A percentile compares a stretch with the other conserved stretches of the same genome.
phyloP scores from a whole-genome alignment of 2,329 filamentous ascomycete genomes.

The Gliomastix tumulicola region DNA sequence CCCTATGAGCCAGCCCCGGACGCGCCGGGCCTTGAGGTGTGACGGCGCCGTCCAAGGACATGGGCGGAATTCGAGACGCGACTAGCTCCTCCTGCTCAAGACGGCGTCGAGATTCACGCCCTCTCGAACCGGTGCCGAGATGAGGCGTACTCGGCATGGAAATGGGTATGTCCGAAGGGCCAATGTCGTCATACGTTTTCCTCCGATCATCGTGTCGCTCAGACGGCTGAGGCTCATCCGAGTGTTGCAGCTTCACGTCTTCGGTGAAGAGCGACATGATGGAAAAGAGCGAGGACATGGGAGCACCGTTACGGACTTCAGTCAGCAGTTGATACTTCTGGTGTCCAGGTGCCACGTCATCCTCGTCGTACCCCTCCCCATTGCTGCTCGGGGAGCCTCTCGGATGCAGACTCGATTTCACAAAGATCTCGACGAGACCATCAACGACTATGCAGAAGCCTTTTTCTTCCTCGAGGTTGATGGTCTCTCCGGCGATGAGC shows the following conservation, averaged over 20 bases:
- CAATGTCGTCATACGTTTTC: constrained; percentile 3
- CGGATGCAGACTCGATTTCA: constrained; percentile 69
- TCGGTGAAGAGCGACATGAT: constrained; percentile 97
- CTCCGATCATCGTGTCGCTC: constrained; percentile 17
- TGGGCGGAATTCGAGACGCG: constrained; percentile 58
- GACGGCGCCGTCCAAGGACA: constrained; percentile 60
- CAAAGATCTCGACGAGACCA: constrained; percentile 93
- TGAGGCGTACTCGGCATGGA: constrained; percentile 33
- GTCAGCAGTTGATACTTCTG: constrained; percentile 93
- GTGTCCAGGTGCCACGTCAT: constrained; percentile 59
- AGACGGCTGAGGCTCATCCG: constrained; percentile 34
- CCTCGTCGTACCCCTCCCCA: constrained; percentile 41
- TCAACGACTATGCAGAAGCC: constrained; percentile 97
- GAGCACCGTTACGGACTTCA: constrained; percentile 94
- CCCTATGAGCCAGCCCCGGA: constrained; percentile 33
- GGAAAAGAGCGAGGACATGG: constrained; percentile 97
- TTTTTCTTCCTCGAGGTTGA: constrained; percentile 94
- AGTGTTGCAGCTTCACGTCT: constrained; percentile 75
- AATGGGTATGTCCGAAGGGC: constrained; percentile 5
- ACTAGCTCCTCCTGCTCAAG: too few relatives aligned
- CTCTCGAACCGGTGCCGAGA: constrained; percentile 18
- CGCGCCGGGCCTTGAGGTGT: constrained; percentile 18
- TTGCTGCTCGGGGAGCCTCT: constrained; percentile 19
- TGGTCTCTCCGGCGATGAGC: constrained; percentile 89
- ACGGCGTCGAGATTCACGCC: too few relatives aligned